Conservation (phyloP, 2,329 filamentous ascomycete species). For the Cercospora sojina region DNA sequence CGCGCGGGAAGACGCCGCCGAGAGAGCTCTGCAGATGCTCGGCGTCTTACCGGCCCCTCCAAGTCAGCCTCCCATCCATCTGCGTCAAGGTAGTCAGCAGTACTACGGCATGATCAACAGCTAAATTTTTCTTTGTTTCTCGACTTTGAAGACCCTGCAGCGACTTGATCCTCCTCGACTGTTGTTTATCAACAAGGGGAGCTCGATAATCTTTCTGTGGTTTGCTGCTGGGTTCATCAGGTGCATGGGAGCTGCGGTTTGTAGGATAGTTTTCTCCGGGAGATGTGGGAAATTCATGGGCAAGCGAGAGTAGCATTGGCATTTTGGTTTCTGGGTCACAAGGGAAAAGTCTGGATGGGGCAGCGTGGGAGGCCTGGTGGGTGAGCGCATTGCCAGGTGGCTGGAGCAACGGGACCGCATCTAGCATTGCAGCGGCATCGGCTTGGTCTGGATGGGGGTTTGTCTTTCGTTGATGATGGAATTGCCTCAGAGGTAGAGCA, state of each 20-base stretch:
- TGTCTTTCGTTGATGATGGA: conserved; percentile 1
- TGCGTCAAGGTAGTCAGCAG: conserved; percentile 30
- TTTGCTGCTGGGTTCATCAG: neutral
- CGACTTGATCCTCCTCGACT: neutral
- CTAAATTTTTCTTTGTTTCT: conserved; percentile 11
- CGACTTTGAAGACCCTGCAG: neutral
- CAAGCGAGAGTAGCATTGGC: conserved; percentile 1
- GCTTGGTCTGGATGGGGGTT: neutral
- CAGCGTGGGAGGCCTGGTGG: neutral
- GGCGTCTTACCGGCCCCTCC: conserved; percentile 33
- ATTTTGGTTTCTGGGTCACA: neutral
- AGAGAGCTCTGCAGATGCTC: conserved; percentile 68
- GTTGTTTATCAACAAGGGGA: neutral
- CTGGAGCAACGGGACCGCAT: conserved; percentile 6
- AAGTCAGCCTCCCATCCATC: conserved; percentile 24
- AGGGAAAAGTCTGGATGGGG: neutral
- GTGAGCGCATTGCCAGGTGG: conserved; percentile 12
- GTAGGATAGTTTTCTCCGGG: conserved; percentile 16
- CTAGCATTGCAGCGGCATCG: conserved; percentile 9
- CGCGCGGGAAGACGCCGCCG: conserved; percentile 86
- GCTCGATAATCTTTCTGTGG: neutral
- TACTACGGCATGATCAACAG: conserved; percentile 25
- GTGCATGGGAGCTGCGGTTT: conserved; percentile 1
- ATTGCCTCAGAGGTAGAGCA: neutral
- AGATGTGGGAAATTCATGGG: neutral